Conservation (phyloP, 2,329 filamentous ascomycete genomes). For the Rhynchosporium agropyri region DNA sequence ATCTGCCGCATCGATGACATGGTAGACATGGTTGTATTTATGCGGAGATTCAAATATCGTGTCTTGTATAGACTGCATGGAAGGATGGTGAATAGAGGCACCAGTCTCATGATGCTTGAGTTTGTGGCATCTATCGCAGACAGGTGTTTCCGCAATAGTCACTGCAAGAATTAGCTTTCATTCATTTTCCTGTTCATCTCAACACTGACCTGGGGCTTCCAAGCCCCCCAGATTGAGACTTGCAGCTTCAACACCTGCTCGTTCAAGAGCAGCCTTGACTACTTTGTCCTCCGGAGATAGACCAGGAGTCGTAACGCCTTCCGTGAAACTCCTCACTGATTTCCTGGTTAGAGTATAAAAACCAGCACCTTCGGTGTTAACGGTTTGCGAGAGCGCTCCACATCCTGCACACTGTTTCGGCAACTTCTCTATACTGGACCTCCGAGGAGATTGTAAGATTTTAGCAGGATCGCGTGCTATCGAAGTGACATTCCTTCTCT, state of each 20-base stretch:
- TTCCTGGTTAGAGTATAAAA: constrained; percentile 58
- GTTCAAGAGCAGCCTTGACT: constrained; percentile 44
- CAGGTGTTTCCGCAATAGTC: constrained; percentile 47
- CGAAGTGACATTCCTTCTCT: constrained; percentile 23
- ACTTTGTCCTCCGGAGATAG: constrained; percentile 50
- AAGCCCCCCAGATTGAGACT: constrained; percentile 28
- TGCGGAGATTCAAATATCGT: constrained; percentile 88
- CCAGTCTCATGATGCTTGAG: constrained; percentile 76
- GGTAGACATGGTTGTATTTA: constrained; percentile 92
- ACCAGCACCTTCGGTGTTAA: constrained; percentile 53
- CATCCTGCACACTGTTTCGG: constrained; percentile 65
- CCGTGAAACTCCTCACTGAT: constrained; percentile 53
- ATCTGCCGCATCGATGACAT: constrained; percentile 92
- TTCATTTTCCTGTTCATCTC: neutral
- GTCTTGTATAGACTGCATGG: constrained; percentile 76
- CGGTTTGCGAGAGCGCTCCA: constrained; percentile 64
- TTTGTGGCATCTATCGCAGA: constrained; percentile 88
- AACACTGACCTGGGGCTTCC: constrained; percentile 23
- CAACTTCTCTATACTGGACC: constrained; percentile 40
- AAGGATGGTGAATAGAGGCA: constrained; percentile 76
- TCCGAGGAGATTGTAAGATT: neutral
- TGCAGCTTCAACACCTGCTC: constrained; percentile 22
- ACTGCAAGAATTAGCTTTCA: constrained; percentile 25
- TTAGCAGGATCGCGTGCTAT: neutral
- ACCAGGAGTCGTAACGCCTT: constrained; percentile 27